Conservation (phyloP, 1,139 yeast genomes). For the Zygoascus sp. region DNA sequence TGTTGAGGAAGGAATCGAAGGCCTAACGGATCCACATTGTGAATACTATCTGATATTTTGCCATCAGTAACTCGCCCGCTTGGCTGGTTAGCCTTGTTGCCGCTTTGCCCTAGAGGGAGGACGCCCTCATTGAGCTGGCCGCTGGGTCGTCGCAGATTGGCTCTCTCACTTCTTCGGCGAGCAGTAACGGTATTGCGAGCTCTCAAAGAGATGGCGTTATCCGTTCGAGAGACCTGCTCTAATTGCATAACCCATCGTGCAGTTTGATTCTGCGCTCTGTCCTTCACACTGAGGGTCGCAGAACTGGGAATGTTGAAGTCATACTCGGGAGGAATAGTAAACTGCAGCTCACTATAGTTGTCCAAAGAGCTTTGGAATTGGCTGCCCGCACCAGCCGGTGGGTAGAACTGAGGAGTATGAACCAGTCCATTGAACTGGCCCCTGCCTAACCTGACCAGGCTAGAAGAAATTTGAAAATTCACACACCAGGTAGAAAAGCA, state of each 20-base stretch:
- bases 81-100: conserved; percentile 2
- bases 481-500: conserved; percentile 28
- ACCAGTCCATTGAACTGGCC: conserved; percentile 12
- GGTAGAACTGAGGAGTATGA: neutral
- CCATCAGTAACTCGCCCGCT: conserved; percentile 11
- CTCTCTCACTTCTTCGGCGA: conserved; percentile 4
- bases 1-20: conserved; percentile 16
- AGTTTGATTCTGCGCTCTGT: conserved; percentile 26
- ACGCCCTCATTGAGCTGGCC: conserved; percentile 7
- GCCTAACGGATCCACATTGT: conserved; percentile 28
- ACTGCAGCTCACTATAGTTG: conserved; percentile 4
- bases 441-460: conserved; percentile 6
- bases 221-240: conserved; percentile 26
- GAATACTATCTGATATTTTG: conserved; percentile 24
- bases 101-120: conserved; percentile 7
- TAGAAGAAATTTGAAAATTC: conserved; percentile 9
- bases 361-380: conserved; percentile 1
- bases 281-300: neutral
- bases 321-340: conserved; percentile 5
- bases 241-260: conserved; percentile 30
- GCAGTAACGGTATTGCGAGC: conserved; percentile 8
- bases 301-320: neutral
- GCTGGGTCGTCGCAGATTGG: conserved; percentile 1
- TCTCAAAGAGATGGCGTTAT: conserved; percentile 18
- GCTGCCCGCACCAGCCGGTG: neutral